Evolutionary conservation across 1,284 basidiomycete genomes (phyloP), one percentile per base, ranked within the genome.

Genomic region (Sanguinoderma infundibulare): DNA sequence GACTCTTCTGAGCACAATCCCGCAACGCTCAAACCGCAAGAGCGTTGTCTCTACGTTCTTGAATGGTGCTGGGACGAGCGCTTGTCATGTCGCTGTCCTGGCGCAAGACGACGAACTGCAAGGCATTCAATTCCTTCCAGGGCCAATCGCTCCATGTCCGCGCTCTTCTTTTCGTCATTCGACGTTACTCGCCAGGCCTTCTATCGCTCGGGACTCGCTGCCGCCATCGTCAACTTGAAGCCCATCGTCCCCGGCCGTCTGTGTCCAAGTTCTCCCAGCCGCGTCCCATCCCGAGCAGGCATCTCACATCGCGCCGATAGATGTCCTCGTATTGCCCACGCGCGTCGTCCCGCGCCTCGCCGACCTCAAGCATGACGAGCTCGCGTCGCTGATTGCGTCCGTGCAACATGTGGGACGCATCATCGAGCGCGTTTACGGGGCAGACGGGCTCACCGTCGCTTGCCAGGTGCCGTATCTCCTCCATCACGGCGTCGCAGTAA

Each of bases 151-250:
- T n/a, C 61, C 35, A 80, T 83, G 78, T 72, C 74, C 59, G 72
- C 75, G 34, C 72, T 91, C 32, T 74, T 94, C 38, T 96, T 96
- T 77, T 92, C 92, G 10, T 87, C 89, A 0, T 91, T 95, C 60
- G 93, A 95, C 67, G 93, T 96, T 12, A 89, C 91, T 6, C 81
- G 84, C 34, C 94, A 96, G 75, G 88, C 85, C 0, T 97, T 98
- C 77, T 91, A 90, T 72, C 83, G 86, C 42, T 85, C 87, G 1
- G 68, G 85, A 0, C 79, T 90, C 14, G 87, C 90, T 0, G 90
- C 87, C 72, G 95, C 92, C 4, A 90, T 97, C 67, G 95, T 97
- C 50, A 98, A 98, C 74, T 84, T 97, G 64, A 97, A 95, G 71
- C 95, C 96, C 1, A 87, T 98, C 65, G 87, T 97, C 10, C 94